phyloP scores from a whole-genome alignment of 176 grass and related monocot genomes.

The Carex kokanica region DNA sequence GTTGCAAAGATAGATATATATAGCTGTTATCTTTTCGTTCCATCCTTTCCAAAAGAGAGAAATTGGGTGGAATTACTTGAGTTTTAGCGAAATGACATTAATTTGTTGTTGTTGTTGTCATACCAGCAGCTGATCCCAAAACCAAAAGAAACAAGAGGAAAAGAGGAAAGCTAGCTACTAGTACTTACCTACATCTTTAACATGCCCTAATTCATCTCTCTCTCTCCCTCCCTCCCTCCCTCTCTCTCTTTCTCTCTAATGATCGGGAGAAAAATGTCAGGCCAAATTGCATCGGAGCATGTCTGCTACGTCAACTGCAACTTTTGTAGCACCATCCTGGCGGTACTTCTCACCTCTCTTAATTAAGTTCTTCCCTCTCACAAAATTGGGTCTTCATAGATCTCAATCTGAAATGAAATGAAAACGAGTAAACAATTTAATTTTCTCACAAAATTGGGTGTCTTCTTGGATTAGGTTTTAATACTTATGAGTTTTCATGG shows the following conservation, averaged over 20 bases:
- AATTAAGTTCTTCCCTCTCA: neutral
- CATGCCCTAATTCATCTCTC: conserved; percentile 33
- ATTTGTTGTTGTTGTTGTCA: neutral
- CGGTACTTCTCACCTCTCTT: conserved; percentile 46
- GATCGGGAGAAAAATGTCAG: conserved; percentile 47
- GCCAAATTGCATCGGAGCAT: conserved; percentile 59
- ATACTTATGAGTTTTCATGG: neutral
- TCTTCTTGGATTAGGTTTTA: neutral
- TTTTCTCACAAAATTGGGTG: too few relatives aligned
- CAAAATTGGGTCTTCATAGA: neutral
- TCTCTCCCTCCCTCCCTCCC: neutral
- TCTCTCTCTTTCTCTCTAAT: conserved; percentile 1
- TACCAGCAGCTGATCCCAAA: neutral
- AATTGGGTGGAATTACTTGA: neutral
- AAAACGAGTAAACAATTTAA: neutral
- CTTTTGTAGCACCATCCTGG: conserved; percentile 91
- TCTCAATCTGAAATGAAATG: neutral
- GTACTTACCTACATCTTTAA: neutral
- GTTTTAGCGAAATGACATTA: neutral
- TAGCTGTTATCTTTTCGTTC: neutral
- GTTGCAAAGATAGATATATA: too few relatives aligned
- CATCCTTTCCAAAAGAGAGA: neutral
- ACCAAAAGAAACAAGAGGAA: neutral
- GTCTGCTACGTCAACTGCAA: conserved; percentile 93
- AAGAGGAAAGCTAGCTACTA: conserved; percentile 17